Evolutionary conservation across 768 basidiomycete species (phyloP).

Genomic region (Daedaleopsis nitida): DNA sequence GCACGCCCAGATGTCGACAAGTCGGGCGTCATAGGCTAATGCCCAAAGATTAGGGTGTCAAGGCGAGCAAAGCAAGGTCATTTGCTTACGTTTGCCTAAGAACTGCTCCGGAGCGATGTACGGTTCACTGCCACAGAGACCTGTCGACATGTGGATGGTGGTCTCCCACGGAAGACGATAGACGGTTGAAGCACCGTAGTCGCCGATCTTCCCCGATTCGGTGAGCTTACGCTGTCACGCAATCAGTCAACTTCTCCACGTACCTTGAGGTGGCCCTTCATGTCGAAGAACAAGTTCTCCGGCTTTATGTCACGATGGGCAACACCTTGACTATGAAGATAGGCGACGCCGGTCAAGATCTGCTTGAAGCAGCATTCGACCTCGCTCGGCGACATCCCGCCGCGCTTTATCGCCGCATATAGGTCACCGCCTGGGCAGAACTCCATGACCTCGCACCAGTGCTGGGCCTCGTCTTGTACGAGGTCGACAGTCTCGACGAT

Average conservation of each 20-base stretch:
- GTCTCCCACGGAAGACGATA: conserved; percentile 98
- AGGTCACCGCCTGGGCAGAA: conserved; percentile 98
- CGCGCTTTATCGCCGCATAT: conserved; percentile 98
- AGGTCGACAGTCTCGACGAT: conserved; percentile 99
- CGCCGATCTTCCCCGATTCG: conserved; percentile 74
- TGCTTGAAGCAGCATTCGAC: conserved; percentile 99
- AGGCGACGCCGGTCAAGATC: conserved; percentile 83
- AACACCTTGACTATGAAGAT: conserved; percentile 95
- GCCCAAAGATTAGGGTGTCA: conserved; percentile 41
- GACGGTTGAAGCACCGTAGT: conserved; percentile 99
- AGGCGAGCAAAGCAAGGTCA: conserved; percentile 31
- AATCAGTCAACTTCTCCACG: conserved; percentile 24
- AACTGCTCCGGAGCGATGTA: conserved; percentile 99
- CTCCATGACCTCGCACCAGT: conserved; percentile 99
- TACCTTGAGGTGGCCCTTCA: conserved; percentile 91
- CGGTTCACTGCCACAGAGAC: conserved; percentile 95
- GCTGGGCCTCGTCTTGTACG: conserved; percentile 94
- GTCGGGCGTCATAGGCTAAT: conserved; percentile 92
- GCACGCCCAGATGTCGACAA: conserved; percentile 98
- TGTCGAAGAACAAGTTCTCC: conserved; percentile 95
- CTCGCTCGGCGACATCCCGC: conserved; percentile 86
- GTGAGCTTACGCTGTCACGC: conserved; percentile 13
- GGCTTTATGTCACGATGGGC: conserved; percentile 99
- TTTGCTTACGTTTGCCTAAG: conserved; percentile 86
- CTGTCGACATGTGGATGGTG: conserved; percentile 95